Base-by-base conservation (phyloP, 2,329 filamentous ascomycete genomes). In the Stagonosporopsis rhizophila region DNA sequence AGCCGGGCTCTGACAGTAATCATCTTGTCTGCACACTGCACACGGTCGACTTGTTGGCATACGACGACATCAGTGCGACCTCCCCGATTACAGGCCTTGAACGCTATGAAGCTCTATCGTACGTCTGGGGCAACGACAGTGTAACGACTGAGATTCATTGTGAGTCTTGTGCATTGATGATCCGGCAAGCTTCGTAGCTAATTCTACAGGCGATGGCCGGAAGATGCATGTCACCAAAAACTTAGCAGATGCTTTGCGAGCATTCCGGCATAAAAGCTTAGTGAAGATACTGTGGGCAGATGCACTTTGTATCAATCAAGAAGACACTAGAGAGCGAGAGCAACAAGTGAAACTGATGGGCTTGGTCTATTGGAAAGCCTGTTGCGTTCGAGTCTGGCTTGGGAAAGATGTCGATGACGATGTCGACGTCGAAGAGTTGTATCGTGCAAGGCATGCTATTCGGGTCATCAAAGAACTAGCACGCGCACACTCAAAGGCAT, bases 301-400 rank as follows among this genome's bases (percentile, higher is more conserved):
- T 39, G 49, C 47, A 14, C 32, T 65, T 2, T 65, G 62, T 20
- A 63, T 65, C 28, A 59, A 63, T 30, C 62, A 65, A 12, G 38
- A 32, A 7, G 53, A 64, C 15, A 19, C 6, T 11, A 11, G 38
- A 5, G 59, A 64, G 40, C 52, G 48, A 2, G 44, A 40, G 1
- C 9, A 40, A 12, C 59, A 65, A 25, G 52, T 65, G 0, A 45
- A 52, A n/a, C 25, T 63, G 3, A 64, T 65, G 58, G 44, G 44
- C 1, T 30, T 52, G 22, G 51, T 65, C 5, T 65, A 59, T 25
- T 50, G 12, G n/a, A 53, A 50, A 34, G 49, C 50, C 1, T 37
- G 20, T 11, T 38, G 37, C 6, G 55, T 54, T 14, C 27, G 35
- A 2, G 41, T 58, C 4, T 58, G 50, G 55, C 28, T 58, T 1